Percentiles rank a stretch among this genome's conserved stretches.
phyloP scores from a whole-genome alignment of 257 asterid genomes.

The Ajuga chamaepitys region DNA sequence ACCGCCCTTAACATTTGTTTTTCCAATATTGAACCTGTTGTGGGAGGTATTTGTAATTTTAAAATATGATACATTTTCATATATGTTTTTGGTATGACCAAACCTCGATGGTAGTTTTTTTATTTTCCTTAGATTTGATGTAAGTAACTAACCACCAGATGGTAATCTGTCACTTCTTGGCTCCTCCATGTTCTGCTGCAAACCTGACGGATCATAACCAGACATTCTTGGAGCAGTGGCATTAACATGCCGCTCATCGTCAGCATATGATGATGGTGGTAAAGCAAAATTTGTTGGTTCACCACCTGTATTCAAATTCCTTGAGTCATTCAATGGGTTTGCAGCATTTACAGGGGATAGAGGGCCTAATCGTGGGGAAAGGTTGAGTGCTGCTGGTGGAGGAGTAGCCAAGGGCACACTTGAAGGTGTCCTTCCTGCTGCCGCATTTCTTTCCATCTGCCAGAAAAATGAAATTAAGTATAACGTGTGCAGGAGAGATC shows the following conservation, averaged over 20 bases:
- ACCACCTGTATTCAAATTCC: constrained; percentile 39
- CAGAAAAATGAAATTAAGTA: constrained; percentile 10
- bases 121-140: neutral
- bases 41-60: too few species aligned
- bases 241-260: constrained; percentile 42
- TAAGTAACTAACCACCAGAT: constrained; percentile 60
- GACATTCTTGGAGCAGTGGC: constrained; percentile 36
- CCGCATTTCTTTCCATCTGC: constrained; percentile 99
- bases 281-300: constrained; percentile 78
- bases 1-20: too few species aligned
- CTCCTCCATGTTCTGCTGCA: constrained; percentile 52
- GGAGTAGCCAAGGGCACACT: constrained; percentile 96
- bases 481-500: neutral
- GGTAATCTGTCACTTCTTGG: constrained; percentile 66
- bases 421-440: constrained; percentile 97
- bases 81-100: too few species aligned
- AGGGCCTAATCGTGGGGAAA: constrained; percentile 68
- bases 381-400: constrained; percentile 72
- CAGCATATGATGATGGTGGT: constrained; percentile 84
- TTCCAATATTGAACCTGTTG: too few species aligned
- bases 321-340: constrained; percentile 48
- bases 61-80: too few species aligned
- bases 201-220: constrained; percentile 39
- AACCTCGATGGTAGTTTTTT: too few species aligned
- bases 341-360: constrained; percentile 71